Conservation (phyloP, 2,329 filamentous ascomycete species). For the Plenodomus lindquistii region DNA sequence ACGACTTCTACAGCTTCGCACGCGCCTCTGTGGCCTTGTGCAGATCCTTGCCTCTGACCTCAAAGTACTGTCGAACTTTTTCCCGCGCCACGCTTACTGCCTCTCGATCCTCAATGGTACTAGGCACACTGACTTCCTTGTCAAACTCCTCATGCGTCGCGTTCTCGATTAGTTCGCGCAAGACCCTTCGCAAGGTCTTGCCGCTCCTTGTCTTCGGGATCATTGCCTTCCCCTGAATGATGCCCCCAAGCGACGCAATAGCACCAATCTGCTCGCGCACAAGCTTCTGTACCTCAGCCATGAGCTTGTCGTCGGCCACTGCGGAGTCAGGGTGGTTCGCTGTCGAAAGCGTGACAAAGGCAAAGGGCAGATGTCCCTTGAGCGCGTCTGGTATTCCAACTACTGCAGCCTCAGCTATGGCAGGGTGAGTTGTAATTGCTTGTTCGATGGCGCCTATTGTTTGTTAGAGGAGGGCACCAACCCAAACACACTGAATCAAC, state of each 20-base stretch:
- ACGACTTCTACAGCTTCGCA: slow-evolving; percentile 49
- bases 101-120: slow-evolving; percentile 79
- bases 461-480: slow-evolving; percentile 8
- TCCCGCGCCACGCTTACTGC: slow-evolving; percentile 74
- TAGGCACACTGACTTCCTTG: slow-evolving; percentile 73
- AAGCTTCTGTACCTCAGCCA: slow-evolving; percentile 69
- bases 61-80: slow-evolving; percentile 78
- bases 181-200: slow-evolving; percentile 81
- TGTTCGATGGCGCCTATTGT: slow-evolving; percentile 79
- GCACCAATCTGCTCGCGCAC: slow-evolving; percentile 83
- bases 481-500: slow-evolving; percentile 21
- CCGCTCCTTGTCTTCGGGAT: slow-evolving; percentile 93
- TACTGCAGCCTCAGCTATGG: slow-evolving; percentile 81
- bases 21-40: slow-evolving; percentile 45
- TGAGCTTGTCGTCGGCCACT: slow-evolving; percentile 53
- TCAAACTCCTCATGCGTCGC: slow-evolving; percentile 73
- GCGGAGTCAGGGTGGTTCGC: slow-evolving; percentile 57
- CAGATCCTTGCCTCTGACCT: slow-evolving; percentile 45
- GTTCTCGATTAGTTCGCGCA: slow-evolving; percentile 84
- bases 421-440: slow-evolving; percentile 79
- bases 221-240: slow-evolving; percentile 82
- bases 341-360: slow-evolving; percentile 71
- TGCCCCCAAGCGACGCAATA: slow-evolving; percentile 82
- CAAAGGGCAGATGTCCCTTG: slow-evolving; percentile 91
- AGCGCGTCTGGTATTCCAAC: slow-evolving; percentile 82